Evolutionary conservation across 495 filamentous ascomycete species (phyloP).

Genomic region (Pseudomonodictys pantanalensis): DNA sequence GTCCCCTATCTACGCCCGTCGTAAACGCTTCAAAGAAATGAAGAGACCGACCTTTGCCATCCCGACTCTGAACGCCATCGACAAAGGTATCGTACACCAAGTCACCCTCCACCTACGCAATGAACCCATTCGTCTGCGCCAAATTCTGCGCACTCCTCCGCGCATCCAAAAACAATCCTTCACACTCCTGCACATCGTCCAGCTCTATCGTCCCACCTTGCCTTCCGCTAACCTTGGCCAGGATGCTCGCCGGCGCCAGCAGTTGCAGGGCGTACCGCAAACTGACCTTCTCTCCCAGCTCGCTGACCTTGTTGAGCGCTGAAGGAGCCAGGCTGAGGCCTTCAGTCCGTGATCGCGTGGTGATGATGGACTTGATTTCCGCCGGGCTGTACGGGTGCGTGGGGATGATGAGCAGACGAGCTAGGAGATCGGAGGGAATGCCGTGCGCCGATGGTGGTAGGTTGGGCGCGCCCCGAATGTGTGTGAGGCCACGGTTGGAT

Average conservation of each 20-base stretch:
- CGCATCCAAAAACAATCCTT: slow-evolving; percentile 86
- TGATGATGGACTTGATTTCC: slow-evolving; percentile 87
- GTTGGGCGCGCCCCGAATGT: slow-evolving; percentile 71
- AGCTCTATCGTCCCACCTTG: slow-evolving; percentile 74
- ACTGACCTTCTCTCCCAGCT: slow-evolving; percentile 81
- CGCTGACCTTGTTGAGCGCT: slow-evolving; percentile 78
- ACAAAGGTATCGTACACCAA: slow-evolving; percentile 4
- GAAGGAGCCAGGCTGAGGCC: slow-evolving; percentile 72
- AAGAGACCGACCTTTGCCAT: too few relatives aligned
- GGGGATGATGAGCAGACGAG: slow-evolving; percentile 90
- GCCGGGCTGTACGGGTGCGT: slow-evolving; percentile 79
- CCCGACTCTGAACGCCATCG: slow-evolving; percentile 1
- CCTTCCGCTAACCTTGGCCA: slow-evolving; percentile 56
- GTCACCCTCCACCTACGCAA: slow-evolving; percentile 11
- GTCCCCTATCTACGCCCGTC: neutral
- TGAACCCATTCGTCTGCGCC: slow-evolving; percentile 25
- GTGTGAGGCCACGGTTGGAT: slow-evolving; percentile 88
- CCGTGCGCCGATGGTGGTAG: slow-evolving; percentile 74
- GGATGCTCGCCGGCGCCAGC: slow-evolving; percentile 77
- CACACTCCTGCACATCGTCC: slow-evolving; percentile 81
- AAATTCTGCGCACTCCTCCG: slow-evolving; percentile 64
- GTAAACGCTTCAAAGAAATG: neutral
- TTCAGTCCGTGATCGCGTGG: slow-evolving; percentile 77
- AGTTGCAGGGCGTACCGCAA: slow-evolving; percentile 90
- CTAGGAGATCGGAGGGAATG: slow-evolving; percentile 86